These are phyloP conservation scores for Mrakia hoshinonis DNA, from an alignment of 768 basidiomycete genomes.

Conservation along the genomic window DNA sequence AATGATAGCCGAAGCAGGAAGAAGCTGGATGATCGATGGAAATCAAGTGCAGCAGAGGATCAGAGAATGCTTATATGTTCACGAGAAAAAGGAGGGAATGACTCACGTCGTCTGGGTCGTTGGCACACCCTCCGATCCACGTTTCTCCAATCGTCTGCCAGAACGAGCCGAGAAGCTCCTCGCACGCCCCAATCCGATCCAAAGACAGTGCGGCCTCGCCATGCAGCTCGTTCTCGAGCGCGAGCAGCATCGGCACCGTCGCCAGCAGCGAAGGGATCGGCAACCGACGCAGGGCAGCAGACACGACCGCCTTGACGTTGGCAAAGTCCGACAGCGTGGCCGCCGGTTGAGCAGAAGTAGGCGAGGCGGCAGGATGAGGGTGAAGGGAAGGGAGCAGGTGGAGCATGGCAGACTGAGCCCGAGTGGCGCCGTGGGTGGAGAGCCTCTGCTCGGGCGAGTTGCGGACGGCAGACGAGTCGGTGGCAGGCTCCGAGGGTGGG, in stretches of 20 bases:
- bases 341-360: neutral
- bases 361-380: neutral
- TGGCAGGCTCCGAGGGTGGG: neutral
- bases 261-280: neutral
- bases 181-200: neutral
- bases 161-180: neutral
- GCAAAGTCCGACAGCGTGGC: neutral
- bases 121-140: slow-evolving; percentile 8
- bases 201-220: neutral
- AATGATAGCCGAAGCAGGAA: neutral
- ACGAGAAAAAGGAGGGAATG: neutral
- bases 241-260: slow-evolving; percentile 1
- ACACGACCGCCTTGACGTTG: neutral
- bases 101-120: slow-evolving; percentile 1
- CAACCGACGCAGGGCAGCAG: neutral
- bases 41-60: neutral
- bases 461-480: neutral
- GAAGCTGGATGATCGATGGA: neutral
- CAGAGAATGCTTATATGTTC: neutral
- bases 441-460: neutral
- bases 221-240: neutral
- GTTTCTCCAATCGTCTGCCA: slow-evolving; percentile 2
- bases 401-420: neutral
- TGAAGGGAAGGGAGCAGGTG: slow-evolving; percentile 4
- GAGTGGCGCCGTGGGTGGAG: neutral